Percentiles rank a stretch among this genome's conserved stretches.
phyloP scores from a whole-genome alignment of 345 rosid species.

The Salix dunnii region DNA sequence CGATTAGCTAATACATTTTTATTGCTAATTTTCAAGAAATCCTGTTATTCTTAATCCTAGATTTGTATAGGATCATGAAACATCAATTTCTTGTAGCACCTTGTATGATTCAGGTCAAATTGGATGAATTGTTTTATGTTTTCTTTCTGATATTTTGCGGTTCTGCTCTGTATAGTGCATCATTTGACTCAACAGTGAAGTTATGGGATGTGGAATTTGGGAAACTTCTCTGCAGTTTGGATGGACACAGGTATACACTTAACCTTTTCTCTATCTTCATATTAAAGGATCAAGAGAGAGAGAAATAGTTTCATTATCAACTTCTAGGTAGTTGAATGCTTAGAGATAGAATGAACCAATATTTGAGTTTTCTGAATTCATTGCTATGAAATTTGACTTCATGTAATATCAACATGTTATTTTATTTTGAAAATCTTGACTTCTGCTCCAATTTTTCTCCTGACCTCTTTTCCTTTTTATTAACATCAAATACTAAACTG shows the following conservation, averaged over 20 bases:
- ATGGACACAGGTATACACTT: slow-evolving; percentile 73
- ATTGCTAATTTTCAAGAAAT: neutral
- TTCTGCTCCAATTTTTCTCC: neutral
- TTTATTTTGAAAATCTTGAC: too few species aligned
- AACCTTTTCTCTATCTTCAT: neutral
- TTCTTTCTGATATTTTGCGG: neutral
- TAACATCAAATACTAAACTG: too few species aligned
- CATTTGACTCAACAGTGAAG: slow-evolving; percentile 95
- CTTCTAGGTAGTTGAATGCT: neutral
- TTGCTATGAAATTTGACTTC: neutral
- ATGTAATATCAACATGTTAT: neutral
- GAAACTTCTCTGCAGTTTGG: slow-evolving; percentile 74
- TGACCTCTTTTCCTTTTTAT: neutral
- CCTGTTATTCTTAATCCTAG: neutral
- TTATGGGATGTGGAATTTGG: slow-evolving; percentile 97
- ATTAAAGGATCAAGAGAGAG: neutral
- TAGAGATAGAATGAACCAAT: neutral
- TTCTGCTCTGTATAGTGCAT: slow-evolving; percentile 58
- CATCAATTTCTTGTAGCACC: neutral
- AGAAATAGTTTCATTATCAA: neutral
- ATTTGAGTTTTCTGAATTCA: neutral
- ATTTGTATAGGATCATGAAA: neutral
- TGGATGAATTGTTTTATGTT: neutral
- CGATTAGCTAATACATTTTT: neutral
- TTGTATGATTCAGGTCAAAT: neutral